These are phyloP conservation scores for Brassica cretica DNA, from an alignment of 345 rosid species.

Conservation along the genomic window DNA sequence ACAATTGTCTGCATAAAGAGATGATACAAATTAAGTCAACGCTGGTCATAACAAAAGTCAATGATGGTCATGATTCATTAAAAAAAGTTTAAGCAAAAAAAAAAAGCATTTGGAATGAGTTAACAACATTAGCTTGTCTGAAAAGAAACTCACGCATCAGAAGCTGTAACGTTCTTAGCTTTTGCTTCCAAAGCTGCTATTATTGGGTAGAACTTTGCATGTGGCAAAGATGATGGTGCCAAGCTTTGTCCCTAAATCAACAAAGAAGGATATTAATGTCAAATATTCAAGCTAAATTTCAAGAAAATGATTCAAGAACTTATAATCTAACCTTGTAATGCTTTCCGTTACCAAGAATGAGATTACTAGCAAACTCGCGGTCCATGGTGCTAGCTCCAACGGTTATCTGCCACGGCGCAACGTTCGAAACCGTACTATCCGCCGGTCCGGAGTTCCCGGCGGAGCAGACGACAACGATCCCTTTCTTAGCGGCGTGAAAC, in stretches of 20 bases:
- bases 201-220: conserved; percentile 53
- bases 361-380: conserved; percentile 70
- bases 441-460: conserved; percentile 86
- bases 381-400: conserved; percentile 92
- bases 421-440: conserved; percentile 59
- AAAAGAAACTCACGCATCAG: conserved; percentile 58
- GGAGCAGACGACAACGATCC: conserved; percentile 63
- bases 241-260: conserved; percentile 71
- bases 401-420: conserved; percentile 87
- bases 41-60: neutral
- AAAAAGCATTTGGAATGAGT: neutral
- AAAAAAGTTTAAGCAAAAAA: too few relatives aligned
- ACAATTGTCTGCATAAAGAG: conserved; percentile 50
- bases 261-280: neutral
- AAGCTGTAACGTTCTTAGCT: conserved; percentile 49
- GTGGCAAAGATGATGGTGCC: conserved; percentile 47
- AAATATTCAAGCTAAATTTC: neutral
- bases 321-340: conserved; percentile 53
- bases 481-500: conserved; percentile 69
- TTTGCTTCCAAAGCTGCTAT: conserved; percentile 57
- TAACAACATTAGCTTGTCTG: neutral
- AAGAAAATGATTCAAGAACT: neutral
- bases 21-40: neutral
- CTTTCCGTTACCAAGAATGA: conserved; percentile 57
- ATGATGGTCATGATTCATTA: neutral